phyloP scores from a whole-genome alignment of 768 basidiomycete genomes.

The Boletus barrowsii region DNA sequence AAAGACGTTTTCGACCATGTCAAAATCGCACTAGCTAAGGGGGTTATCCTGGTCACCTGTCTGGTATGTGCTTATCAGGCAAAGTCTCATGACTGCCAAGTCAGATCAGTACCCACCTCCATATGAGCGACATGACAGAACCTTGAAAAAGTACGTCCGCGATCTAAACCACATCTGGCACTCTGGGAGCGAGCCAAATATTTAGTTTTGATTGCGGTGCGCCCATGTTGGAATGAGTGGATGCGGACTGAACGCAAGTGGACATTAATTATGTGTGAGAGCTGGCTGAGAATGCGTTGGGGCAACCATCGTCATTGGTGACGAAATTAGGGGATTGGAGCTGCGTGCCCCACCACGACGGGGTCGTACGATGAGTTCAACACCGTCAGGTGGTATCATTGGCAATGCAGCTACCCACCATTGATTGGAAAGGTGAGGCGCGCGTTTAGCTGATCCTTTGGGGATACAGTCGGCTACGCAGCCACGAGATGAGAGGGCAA shows the following conservation, averaged over 20 bases:
- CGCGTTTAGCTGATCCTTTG: neutral
- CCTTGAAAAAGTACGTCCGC: slow-evolving; percentile 12
- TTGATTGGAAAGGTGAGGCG: neutral
- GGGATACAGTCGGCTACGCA: neutral
- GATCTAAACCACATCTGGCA: slow-evolving; percentile 16
- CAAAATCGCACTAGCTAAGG: slow-evolving; percentile 15
- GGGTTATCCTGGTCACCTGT: slow-evolving; percentile 26
- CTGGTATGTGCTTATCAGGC: slow-evolving; percentile 20
- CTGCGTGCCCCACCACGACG: neutral
- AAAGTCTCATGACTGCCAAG: slow-evolving; percentile 13
- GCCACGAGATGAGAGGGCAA: neutral
- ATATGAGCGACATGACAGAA: slow-evolving; percentile 14
- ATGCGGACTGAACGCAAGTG: slow-evolving; percentile 2
- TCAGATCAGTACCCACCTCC: slow-evolving; percentile 12
- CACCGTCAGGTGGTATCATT: neutral
- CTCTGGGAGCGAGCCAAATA: slow-evolving; percentile 5
- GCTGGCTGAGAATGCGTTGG: neutral
- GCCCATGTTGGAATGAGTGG: neutral
- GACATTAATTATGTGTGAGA: slow-evolving; percentile 4
- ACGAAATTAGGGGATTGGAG: neutral
- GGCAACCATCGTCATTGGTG: neutral
- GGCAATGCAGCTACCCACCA: neutral
- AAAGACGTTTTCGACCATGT: neutral
- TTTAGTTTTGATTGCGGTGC: slow-evolving; percentile 14
- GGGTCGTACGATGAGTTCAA: neutral